phyloP scores from a whole-genome alignment of 768 basidiomycete species.

The Vararia minispora region DNA sequence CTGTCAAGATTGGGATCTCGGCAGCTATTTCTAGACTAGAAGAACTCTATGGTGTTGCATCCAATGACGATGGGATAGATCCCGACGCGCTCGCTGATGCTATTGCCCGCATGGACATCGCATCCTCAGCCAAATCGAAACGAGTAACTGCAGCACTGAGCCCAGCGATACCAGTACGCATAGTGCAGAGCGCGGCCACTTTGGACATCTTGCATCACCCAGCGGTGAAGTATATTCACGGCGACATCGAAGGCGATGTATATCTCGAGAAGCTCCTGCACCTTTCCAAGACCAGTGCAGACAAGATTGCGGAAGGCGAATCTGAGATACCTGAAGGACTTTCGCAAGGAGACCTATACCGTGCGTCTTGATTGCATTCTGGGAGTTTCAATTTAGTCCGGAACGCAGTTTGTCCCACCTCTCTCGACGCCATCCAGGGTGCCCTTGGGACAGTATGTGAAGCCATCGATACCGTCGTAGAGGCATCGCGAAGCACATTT shows the following conservation, averaged over 20 bases:
- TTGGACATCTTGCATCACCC: conserved; percentile 45
- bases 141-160: neutral
- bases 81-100: conserved; percentile 10
- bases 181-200: conserved; percentile 43
- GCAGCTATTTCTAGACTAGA: conserved; percentile 71
- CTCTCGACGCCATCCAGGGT: conserved; percentile 68
- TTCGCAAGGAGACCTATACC: conserved; percentile 74
- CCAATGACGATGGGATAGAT: too few relatives aligned
- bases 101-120: conserved; percentile 26
- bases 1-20: conserved; percentile 73
- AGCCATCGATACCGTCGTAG: conserved; percentile 65
- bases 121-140: conserved; percentile 7
- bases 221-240: conserved; percentile 67
- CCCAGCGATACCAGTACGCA: conserved; percentile 23
- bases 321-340: conserved; percentile 69
- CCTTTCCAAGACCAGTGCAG: conserved; percentile 49
- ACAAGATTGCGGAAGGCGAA: conserved; percentile 47
- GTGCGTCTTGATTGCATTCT: conserved; percentile 31
- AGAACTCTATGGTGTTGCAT: conserved; percentile 7
- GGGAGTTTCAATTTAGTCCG: neutral
- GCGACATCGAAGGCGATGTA: conserved; percentile 53
- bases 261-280: conserved; percentile 52
- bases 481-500: neutral
- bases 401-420: conserved; percentile 60
- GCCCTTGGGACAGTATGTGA: conserved; percentile 80